These are phyloP conservation scores for Penicillium arizonense DNA, from an alignment of 495 filamentous ascomycete species.

Conservation along the genomic window DNA sequence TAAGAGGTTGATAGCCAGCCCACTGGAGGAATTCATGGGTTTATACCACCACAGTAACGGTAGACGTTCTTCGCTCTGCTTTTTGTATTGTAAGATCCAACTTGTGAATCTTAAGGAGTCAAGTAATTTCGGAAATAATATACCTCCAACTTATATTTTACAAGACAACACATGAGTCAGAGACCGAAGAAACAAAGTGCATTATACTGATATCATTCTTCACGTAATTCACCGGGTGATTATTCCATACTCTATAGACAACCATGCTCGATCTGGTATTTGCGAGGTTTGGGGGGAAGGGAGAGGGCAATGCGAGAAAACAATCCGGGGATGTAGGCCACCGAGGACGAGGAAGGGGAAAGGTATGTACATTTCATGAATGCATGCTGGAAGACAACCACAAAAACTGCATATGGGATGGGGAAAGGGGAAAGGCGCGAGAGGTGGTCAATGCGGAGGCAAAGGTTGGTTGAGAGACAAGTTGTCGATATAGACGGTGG, in stretches of 20 bases:
- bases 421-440: constrained; percentile 9
- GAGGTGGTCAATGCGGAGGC: constrained; percentile 11
- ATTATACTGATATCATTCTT: constrained; percentile 34
- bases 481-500: constrained; percentile 6
- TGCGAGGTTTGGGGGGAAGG: constrained; percentile 18
- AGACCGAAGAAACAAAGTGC: constrained; percentile 4
- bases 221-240: constrained; percentile 29
- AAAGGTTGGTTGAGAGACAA: constrained; percentile 10
- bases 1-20: too few species aligned
- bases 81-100: too few species aligned
- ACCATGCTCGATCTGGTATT: constrained; percentile 32
- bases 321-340: constrained; percentile 15
- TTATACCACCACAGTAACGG: too few species aligned
- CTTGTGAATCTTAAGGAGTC: too few species aligned
- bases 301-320: constrained; percentile 19
- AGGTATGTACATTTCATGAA: constrained; percentile 44
- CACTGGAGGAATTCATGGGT: too few species aligned
- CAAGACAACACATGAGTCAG: too few species aligned
- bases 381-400: constrained; percentile 25
- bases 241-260: constrained; percentile 41
- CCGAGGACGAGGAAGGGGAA: constrained; percentile 13
- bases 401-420: constrained; percentile 14
- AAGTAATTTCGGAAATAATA: too few species aligned
- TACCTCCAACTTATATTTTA: too few species aligned
- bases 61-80: too few species aligned